Evolutionary conservation across 2,329 filamentous ascomycete species (phyloP).

Genomic region (Fusarium secorum): DNA sequence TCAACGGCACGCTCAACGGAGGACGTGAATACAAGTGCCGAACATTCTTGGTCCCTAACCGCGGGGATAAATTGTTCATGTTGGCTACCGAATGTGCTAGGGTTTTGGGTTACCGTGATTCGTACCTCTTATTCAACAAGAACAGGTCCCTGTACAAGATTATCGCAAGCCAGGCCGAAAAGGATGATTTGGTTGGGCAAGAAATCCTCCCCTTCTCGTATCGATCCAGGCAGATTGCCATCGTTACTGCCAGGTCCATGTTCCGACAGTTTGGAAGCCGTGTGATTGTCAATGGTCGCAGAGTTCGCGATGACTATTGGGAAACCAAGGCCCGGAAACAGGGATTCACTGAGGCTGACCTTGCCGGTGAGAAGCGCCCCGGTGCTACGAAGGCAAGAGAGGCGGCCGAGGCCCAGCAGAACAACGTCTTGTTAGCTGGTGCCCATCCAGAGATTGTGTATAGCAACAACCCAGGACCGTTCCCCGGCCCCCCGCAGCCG

Average conservation of each 20-base stretch:
- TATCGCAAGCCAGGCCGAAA: slow-evolving; percentile 93
- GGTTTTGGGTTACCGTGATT: slow-evolving; percentile 92
- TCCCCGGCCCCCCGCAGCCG: slow-evolving; percentile 72
- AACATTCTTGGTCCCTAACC: slow-evolving; percentile 90
- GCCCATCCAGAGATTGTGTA: slow-evolving; percentile 90
- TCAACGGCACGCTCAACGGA: slow-evolving; percentile 82
- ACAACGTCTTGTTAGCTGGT: slow-evolving; percentile 67
- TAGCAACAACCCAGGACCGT: slow-evolving; percentile 73
- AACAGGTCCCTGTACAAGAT: slow-evolving; percentile 97
- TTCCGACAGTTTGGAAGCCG: slow-evolving; percentile 97
- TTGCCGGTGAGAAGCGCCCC: slow-evolving; percentile 94
- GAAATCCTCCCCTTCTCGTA: slow-evolving; percentile 98
- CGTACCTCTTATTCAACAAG: slow-evolving; percentile 98
- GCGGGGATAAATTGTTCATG: slow-evolving; percentile 97
- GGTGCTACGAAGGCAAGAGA: slow-evolving; percentile 90
- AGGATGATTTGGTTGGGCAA: slow-evolving; percentile 93
- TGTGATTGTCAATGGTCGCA: slow-evolving; percentile 86
- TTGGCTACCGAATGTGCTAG: slow-evolving; percentile 96
- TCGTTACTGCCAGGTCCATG: slow-evolving; percentile 97
- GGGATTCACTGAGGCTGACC: slow-evolving; percentile 95
- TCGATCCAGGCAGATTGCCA: slow-evolving; percentile 96
- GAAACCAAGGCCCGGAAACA: slow-evolving; percentile 96
- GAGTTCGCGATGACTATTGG: slow-evolving; percentile 98
- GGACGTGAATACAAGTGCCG: slow-evolving; percentile 89
- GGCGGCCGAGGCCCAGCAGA: slow-evolving; percentile 71